Percentiles rank a stretch among this genome's conserved stretches.
Conservation (phyloP, 495 filamentous ascomycete species). For the Podospora conica region DNA sequence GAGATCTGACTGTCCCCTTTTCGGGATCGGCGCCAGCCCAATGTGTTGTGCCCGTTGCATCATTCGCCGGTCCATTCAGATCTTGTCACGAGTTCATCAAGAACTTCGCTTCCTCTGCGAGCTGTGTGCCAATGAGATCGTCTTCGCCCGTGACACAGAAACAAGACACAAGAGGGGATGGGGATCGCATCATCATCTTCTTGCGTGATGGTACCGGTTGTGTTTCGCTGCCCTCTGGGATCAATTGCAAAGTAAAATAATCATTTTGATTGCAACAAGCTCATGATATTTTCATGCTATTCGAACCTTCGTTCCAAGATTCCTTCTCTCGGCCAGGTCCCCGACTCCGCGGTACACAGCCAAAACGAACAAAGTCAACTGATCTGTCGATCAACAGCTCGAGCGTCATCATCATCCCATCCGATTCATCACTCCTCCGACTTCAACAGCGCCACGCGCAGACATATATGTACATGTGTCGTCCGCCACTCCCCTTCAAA, state of each 20-base stretch:
- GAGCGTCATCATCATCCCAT: background rate
- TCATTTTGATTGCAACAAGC: background rate
- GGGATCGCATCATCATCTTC: background rate
- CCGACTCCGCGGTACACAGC: background rate
- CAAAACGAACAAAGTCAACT: background rate
- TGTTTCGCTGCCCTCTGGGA: too few species aligned
- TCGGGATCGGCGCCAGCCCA: background rate
- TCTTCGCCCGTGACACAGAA: background rate
- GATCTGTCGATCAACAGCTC: background rate
- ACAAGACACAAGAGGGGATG: background rate
- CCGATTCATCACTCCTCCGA: background rate
- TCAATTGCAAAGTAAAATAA: background rate
- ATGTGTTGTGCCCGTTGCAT: too few species aligned
- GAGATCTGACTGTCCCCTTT: background rate
- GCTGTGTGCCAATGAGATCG: background rate
- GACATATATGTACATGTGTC: background rate
- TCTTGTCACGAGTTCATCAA: background rate
- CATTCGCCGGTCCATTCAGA: background rate
- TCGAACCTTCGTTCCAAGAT: background rate
- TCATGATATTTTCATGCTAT: background rate
- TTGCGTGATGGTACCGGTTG: background rate
- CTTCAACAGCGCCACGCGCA: too few species aligned
- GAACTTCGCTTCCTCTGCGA: background rate
- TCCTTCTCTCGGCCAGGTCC: background rate
- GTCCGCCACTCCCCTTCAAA: too few species aligned